Evolutionary conservation across 208 protist genomes (phyloP), one percentile per base, ranked within the genome.

Genomic region (Borovskyia barvae): DNA sequence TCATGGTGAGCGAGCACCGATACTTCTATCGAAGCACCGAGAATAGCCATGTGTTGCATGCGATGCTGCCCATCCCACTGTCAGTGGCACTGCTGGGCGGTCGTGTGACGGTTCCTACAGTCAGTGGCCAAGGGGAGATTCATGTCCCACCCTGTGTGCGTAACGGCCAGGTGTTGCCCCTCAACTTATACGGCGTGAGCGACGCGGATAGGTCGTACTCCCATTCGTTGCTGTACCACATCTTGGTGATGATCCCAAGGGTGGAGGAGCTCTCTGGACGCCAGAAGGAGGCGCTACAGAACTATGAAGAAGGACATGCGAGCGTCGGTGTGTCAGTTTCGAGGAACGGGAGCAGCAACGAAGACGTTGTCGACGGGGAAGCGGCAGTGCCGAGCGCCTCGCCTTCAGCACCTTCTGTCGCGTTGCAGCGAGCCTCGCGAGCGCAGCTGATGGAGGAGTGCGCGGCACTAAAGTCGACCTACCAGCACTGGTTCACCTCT

Each of bases 51-150:
- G 64, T 83, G 49, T 66, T 94, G 58, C 84, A 94, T 45, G 77
- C 85, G 33, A 77, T 93, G 66, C 56, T 94, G 39, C 90, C 87
- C 14, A 47, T 96, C 43, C 77, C 83, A 36, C 73, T 94, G 17
- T 86, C 85, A 5, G 75, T 72, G 6, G 82, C 87, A 28, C 61
- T 94, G 25, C 74, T 96, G 2, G 90, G 90, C 17, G 87, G 86
- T 1, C 41, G 89, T 7, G 83, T 91, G n/a, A 48, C 28, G 19
- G 80, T 90, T 30, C 81, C 79, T 12, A 87, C 80, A 2, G 51
- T 92, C 29, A 46, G 36, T 8, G 76, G 69, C 1, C 37, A 24
- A 4, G 50, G 51, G 35, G 43, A 53, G 8, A 47, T 92, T 47
- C 84, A 73, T 15, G 75, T 95, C 11, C 85, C 88, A 42, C 82